These are phyloP conservation scores for Fomitiporia mediterranea DNA, from an alignment of 1,284 basidiomycete genomes.

Conservation along the genomic window DNA sequence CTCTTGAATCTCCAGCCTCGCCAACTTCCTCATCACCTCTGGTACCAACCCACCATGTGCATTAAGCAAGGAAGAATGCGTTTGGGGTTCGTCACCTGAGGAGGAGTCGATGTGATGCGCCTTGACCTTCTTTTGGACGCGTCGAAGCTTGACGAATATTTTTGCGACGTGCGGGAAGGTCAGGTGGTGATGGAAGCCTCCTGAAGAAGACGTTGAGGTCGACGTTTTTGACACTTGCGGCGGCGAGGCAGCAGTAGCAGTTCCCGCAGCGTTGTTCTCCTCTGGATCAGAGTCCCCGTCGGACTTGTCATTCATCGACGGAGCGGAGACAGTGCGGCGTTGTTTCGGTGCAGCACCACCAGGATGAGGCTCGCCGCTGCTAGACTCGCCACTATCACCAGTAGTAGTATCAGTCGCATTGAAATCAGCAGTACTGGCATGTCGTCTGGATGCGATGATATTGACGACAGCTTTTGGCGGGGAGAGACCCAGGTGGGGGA, in stretches of 20 bases:
- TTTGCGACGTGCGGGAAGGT: constrained; percentile 42
- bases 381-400: neutral
- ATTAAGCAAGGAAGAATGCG: constrained; percentile 36
- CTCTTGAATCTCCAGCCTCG: constrained; percentile 41
- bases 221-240: neutral
- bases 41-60: constrained; percentile 25
- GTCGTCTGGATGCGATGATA: constrained; percentile 14
- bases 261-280: neutral
- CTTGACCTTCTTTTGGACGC: constrained; percentile 28
- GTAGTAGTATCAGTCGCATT: neutral
- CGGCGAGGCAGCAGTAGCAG: neutral
- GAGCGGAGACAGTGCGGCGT: constrained; percentile 10
- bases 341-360: constrained; percentile 1
- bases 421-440: constrained; percentile 9
- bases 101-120: constrained; percentile 38
- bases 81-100: constrained; percentile 48
- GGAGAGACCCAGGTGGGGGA: constrained; percentile 3
- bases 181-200: constrained; percentile 19
- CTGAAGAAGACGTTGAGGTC: neutral
- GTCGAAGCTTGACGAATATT: constrained; percentile 48
- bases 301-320: neutral
- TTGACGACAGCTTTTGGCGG: constrained; percentile 11
- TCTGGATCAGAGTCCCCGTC: neutral
- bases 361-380: no score
- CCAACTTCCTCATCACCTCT: constrained; percentile 17